Conservation (phyloP, 495 filamentous ascomycete genomes). For the Recurvomyces mirabilis region DNA sequence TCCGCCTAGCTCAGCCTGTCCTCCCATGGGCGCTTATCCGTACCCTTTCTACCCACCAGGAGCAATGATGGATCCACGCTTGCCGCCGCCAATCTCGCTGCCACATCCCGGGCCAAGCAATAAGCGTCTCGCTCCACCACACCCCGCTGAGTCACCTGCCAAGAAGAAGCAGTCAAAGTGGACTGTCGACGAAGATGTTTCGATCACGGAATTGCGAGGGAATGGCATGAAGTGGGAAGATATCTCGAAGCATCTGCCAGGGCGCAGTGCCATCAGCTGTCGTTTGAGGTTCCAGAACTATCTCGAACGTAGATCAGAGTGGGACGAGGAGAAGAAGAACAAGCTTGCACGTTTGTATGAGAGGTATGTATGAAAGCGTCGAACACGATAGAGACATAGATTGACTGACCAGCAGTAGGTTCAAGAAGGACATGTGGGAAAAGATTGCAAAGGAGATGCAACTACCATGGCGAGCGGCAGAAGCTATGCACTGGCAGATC, state of each 20-base stretch:
- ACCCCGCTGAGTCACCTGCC: conserved; percentile 58
- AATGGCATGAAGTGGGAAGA: conserved; percentile 97
- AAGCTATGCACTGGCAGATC: conserved; percentile 97
- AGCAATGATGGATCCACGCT: conserved; percentile 8
- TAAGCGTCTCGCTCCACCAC: conserved; percentile 39
- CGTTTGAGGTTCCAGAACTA: conserved; percentile 97
- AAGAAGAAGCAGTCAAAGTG: conserved; percentile 91
- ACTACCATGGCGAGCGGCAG: conserved; percentile 91
- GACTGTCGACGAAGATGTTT: conserved; percentile 78
- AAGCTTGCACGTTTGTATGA: conserved; percentile 90
- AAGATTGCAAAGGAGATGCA: conserved; percentile 87
- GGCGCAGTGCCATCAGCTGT: conserved; percentile 85
- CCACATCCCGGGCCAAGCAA: conserved; percentile 16
- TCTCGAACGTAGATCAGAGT: conserved; percentile 76
- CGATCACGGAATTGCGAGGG: conserved; percentile 80
- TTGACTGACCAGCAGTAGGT: conserved; percentile 42
- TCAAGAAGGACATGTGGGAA: conserved; percentile 95
- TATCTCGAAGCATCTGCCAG: conserved; percentile 79
- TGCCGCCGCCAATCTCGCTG: conserved; percentile 1
- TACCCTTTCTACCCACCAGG: conserved; percentile 5
- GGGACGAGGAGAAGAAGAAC: conserved; percentile 97
- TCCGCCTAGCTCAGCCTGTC: no score
- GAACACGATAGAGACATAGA: background rate
- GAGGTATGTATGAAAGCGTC: conserved; percentile 49
- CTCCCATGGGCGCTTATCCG: no score